Percentiles rank a stretch among this genome's conserved stretches.
These are phyloP conservation scores for Fraxinus latifolia DNA, from an alignment of 305 asterid species.

Conservation along the genomic window DNA sequence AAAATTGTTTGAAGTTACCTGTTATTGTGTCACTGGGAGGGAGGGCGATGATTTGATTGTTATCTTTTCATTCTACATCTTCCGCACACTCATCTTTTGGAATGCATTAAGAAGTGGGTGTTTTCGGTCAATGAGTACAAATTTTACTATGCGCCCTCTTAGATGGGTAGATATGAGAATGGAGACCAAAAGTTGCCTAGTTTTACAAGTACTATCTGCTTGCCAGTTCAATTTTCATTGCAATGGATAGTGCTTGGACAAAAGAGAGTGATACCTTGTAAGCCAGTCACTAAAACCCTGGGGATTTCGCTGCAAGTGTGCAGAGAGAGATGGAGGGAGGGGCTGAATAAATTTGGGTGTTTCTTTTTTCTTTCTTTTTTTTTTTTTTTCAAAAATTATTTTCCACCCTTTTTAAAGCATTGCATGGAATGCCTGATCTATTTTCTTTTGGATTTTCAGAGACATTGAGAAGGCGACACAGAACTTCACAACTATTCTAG, in stretches of 20 bases:
- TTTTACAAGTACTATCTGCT: neutral
- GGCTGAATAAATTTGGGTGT: neutral
- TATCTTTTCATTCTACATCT: neutral
- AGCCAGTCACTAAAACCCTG: neutral
- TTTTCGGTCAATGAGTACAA: neutral
- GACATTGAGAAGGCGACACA: conserved; percentile 89
- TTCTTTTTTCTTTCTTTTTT: neutral
- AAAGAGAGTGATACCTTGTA: neutral
- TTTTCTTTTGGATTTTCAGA: conserved; percentile 36
- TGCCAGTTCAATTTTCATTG: neutral
- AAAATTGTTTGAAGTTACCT: neutral
- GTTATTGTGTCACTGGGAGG: neutral
- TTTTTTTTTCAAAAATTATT: neutral
- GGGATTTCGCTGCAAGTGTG: neutral
- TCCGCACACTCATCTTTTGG: neutral
- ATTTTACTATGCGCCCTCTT: neutral
- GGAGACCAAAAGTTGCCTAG: neutral
- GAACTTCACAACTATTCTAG: conserved; percentile 76
- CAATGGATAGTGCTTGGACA: neutral
- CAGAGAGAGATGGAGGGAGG: neutral
- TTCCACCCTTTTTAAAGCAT: neutral
- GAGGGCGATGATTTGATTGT: neutral
- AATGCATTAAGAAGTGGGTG: neutral
- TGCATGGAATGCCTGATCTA: neutral
- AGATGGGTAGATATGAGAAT: neutral